Base-by-base conservation (phyloP, 805 yeast species). In the Grigorovia transvaalensis region DNA sequence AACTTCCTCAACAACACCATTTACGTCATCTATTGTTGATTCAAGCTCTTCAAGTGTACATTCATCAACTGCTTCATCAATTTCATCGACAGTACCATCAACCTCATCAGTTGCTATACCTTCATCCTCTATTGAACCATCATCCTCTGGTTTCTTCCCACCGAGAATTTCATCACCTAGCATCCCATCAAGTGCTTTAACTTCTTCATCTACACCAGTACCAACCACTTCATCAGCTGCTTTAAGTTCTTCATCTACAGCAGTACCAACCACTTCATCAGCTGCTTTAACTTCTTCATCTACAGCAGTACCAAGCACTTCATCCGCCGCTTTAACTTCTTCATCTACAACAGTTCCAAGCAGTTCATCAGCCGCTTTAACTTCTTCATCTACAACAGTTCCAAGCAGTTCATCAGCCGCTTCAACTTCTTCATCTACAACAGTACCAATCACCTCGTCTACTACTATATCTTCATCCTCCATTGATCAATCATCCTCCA, bases 31-130 rank as follows among this genome's bases (percentile, higher is more conserved):
- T 5, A 54, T 58, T 41, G 18, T 42, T 20, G 43, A 47, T 15
- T 18, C 23, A n/a, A 40, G 45, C 41, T 46, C 50, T 9, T 27
- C 44, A 4, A 20, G n/a, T 11, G 52, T 55, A 17, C 56, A 56
- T 12, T 52, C 56, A 30, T 13, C 44, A 7, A 50, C 38, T 51
- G 2, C 55, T 46, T 50, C 49, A 2, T 46, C 54, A 9, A 35
- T 29, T 15, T 46, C 50, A 4, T 43, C 27, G 9, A 27, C 11
- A 12, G 15, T 44, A 33, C 19, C 52, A 33, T 9, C 27, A 5
- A 3, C 15, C 18, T 20, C 49, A 40, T 42, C 29, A 15, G 29
- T 12, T 15, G n/a, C 45, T 43, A 13, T 47, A 23, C 7, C 29
- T 9, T 2, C 15, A 13, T 20, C 46, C 11, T 19, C 45, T 12